phyloP scores from a whole-genome alignment of 2,329 filamentous ascomycete genomes.

The Cytospora piceicola region DNA sequence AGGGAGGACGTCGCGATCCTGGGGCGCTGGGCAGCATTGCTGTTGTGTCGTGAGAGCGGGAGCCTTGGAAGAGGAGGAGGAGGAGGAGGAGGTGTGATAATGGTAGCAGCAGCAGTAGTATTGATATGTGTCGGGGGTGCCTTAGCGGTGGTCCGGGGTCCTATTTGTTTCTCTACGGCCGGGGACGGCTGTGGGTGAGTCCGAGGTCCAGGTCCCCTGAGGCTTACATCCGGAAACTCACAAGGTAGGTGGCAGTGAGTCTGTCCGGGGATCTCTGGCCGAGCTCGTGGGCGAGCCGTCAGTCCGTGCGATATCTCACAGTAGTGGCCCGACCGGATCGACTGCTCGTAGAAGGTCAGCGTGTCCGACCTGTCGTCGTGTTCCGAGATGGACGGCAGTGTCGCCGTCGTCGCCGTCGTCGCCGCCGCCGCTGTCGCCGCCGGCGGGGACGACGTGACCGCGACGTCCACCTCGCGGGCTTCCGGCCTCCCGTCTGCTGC shows the following conservation, averaged over 20 bases:
- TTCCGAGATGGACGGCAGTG: conserved; percentile 20
- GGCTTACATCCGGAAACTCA: conserved; percentile 10
- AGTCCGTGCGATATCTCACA: conserved; percentile 13
- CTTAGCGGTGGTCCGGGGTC: neutral
- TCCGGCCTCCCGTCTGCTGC: neutral
- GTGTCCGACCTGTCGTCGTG: conserved; percentile 27
- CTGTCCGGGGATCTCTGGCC: neutral
- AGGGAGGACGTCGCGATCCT: conserved; percentile 19
- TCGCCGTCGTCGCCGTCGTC: neutral
- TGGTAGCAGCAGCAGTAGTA: neutral
- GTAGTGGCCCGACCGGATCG: conserved; percentile 14
- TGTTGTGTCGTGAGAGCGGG: conserved; percentile 17
- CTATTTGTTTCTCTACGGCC: conserved; percentile 1
- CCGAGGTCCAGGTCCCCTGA: neutral
- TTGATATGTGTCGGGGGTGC: neutral
- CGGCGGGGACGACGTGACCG: conserved; percentile 15
- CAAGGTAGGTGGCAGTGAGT: conserved; percentile 2
- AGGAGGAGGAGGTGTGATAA: neutral
- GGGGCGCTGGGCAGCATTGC: conserved; percentile 8
- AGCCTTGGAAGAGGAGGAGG: neutral
- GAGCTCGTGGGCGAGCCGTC: conserved; percentile 20
- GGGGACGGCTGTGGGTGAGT: neutral
- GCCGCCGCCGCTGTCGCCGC: conserved; percentile 1
- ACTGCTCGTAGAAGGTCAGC: conserved; percentile 19
- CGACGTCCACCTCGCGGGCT: neutral